Conservation (phyloP, 2,329 filamentous ascomycete genomes). For the Calonectria pseudoturangicola region DNA sequence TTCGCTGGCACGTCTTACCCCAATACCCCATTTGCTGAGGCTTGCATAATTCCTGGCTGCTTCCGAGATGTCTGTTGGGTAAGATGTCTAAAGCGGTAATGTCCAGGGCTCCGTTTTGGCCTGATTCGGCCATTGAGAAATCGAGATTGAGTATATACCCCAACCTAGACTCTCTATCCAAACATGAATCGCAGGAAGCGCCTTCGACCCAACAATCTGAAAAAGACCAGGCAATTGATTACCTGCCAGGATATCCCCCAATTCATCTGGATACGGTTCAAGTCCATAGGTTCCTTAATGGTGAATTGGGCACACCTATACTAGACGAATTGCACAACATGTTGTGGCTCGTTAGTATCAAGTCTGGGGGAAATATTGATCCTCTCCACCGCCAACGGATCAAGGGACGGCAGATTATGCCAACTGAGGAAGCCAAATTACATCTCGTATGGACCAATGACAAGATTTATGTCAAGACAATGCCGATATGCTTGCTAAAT, state of each 20-base stretch:
- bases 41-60: background rate
- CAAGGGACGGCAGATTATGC: background rate
- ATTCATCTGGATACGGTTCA: background rate
- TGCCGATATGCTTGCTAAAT: slow-evolving; percentile 10
- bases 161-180: background rate
- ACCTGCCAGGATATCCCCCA: background rate
- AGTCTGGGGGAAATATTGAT: background rate
- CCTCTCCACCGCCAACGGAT: background rate
- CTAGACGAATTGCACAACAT: background rate
- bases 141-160: background rate
- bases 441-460: background rate
- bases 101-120: background rate
- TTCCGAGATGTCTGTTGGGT: background rate
- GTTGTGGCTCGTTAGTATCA: slow-evolving; percentile 1
- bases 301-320: background rate
- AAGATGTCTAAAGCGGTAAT: background rate
- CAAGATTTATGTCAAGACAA: slow-evolving; percentile 16
- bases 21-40: background rate
- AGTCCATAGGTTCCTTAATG: background rate
- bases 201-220: background rate
- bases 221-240: background rate
- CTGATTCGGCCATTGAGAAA: background rate
- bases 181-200: too few species aligned
- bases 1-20: background rate
- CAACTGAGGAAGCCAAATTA: slow-evolving; percentile 8